Evolutionary conservation across 1,284 basidiomycete species (phyloP).

Genomic region (Ustilago shanxiensis): DNA sequence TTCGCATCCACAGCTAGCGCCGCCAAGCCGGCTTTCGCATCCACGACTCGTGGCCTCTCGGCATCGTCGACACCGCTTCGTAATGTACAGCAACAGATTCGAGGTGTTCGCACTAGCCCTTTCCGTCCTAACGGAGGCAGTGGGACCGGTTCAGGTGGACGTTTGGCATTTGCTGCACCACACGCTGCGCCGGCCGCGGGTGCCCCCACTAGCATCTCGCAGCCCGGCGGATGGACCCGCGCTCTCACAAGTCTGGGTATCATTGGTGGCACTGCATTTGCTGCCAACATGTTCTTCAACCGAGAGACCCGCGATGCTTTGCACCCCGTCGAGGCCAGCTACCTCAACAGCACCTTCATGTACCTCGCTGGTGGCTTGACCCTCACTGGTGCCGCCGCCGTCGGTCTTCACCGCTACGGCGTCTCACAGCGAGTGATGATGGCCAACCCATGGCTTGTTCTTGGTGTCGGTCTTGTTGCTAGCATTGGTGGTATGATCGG

Average conservation of each 20-base stretch:
- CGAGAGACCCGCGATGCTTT: slow-evolving; percentile 64
- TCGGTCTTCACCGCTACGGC: slow-evolving; percentile 82
- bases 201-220: slow-evolving; percentile 57
- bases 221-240: slow-evolving; percentile 63
- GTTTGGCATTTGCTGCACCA: slow-evolving; percentile 51
- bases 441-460: slow-evolving; percentile 85
- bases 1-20: slow-evolving; percentile 18
- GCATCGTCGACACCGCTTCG: slow-evolving; percentile 18
- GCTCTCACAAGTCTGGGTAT: slow-evolving; percentile 63
- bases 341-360: slow-evolving; percentile 85
- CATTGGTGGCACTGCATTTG: slow-evolving; percentile 66
- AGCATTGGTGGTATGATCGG: slow-evolving; percentile 71
- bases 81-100: slow-evolving; percentile 44
- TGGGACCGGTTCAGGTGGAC: slow-evolving; percentile 18
- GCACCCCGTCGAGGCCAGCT: slow-evolving; percentile 64
- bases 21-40: slow-evolving; percentile 19
- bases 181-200: slow-evolving; percentile 55
- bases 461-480: slow-evolving; percentile 80
- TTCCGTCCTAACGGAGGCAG: slow-evolving; percentile 43
- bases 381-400: slow-evolving; percentile 82
- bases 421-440: slow-evolving; percentile 83
- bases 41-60: slow-evolving; percentile 2
- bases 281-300: slow-evolving; percentile 68
- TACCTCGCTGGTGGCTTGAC: slow-evolving; percentile 86
- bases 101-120: slow-evolving; percentile 47